Conservation (phyloP, 2,329 filamentous ascomycete species). For the Diaporthe ilicicola region DNA sequence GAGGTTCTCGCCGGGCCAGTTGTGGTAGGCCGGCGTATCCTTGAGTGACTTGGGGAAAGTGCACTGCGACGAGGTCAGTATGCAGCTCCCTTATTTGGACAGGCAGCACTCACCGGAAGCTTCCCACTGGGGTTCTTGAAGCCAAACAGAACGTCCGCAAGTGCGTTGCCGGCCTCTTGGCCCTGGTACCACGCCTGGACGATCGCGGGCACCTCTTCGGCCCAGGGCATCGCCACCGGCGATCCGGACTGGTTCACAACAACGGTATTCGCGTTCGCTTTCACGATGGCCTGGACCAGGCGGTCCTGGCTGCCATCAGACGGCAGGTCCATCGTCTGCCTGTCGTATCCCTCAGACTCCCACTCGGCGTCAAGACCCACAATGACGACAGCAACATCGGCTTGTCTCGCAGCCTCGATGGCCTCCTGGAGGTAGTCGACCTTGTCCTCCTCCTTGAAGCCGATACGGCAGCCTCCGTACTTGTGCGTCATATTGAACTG, state of each 20-base stretch:
- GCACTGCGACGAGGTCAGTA: conserved; percentile 46
- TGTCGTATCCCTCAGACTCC: conserved; percentile 79
- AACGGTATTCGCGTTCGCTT: conserved; percentile 71
- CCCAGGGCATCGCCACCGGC: conserved; percentile 77
- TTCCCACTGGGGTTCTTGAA: conserved; percentile 72
- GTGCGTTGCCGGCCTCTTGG: conserved; percentile 73
- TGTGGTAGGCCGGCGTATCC: conserved; percentile 76
- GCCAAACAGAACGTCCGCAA: conserved; percentile 73
- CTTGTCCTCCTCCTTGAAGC: conserved; percentile 73
- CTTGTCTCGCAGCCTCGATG: conserved; percentile 65
- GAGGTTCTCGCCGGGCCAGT: conserved; percentile 76
- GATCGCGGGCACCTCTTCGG: conserved; percentile 68
- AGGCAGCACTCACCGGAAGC: conserved; percentile 59
- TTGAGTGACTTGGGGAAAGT: conserved; percentile 72
- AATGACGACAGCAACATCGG: conserved; percentile 74
- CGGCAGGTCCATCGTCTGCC: conserved; percentile 68
- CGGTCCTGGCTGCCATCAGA: conserved; percentile 66
- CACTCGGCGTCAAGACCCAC: conserved; percentile 77
- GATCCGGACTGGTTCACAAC: conserved; percentile 77
- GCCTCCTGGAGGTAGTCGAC: conserved; percentile 71
- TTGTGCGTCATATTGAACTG: conserved; percentile 66
- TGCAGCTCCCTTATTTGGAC: not conserved
- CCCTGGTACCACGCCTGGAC: conserved; percentile 78
- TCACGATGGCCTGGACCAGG: conserved; percentile 68
- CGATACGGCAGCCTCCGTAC: conserved; percentile 76